Conservation (phyloP, 2,329 filamentous ascomycete species). For the Colletotrichum sp. region DNA sequence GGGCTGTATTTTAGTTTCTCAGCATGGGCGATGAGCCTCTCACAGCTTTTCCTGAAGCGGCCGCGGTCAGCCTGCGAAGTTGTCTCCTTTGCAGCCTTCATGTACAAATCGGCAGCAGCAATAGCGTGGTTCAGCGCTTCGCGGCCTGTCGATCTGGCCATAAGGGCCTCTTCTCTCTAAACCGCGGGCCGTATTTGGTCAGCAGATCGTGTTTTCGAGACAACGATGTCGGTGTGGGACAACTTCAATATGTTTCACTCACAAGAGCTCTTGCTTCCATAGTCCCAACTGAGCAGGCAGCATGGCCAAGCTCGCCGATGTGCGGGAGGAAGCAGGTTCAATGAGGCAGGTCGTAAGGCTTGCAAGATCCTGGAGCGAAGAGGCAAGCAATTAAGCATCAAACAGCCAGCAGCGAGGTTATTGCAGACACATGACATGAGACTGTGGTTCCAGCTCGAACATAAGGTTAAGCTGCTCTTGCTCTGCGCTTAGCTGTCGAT, state of each 20-base stretch:
- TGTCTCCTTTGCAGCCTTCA: slow-evolving; percentile 73
- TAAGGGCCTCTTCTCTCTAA: slow-evolving; percentile 43
- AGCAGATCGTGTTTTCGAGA: neutral
- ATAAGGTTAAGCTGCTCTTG: neutral
- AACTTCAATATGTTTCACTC: neutral
- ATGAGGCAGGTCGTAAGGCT: neutral
- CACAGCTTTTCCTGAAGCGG: slow-evolving; percentile 71
- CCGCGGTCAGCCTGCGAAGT: slow-evolving; percentile 66
- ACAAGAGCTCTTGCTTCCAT: slow-evolving; percentile 20
- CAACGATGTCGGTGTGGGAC: neutral
- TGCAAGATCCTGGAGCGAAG: neutral
- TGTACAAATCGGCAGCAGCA: slow-evolving; percentile 78
- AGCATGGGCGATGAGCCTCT: slow-evolving; percentile 72
- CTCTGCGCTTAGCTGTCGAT: neutral
- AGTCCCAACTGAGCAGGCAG: neutral
- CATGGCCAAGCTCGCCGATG: neutral
- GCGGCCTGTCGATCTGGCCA: slow-evolving; percentile 37
- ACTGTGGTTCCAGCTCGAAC: neutral
- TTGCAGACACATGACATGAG: neutral
- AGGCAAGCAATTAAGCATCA: neutral
- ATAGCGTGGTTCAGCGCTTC: slow-evolving; percentile 80
- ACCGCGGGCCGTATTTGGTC: neutral
- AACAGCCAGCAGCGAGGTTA: neutral
- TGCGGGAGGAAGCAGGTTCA: neutral
- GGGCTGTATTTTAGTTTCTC: slow-evolving; percentile 72